Conservation (phyloP, 2,329 filamentous ascomycete genomes). For the Orbilia javanica region DNA sequence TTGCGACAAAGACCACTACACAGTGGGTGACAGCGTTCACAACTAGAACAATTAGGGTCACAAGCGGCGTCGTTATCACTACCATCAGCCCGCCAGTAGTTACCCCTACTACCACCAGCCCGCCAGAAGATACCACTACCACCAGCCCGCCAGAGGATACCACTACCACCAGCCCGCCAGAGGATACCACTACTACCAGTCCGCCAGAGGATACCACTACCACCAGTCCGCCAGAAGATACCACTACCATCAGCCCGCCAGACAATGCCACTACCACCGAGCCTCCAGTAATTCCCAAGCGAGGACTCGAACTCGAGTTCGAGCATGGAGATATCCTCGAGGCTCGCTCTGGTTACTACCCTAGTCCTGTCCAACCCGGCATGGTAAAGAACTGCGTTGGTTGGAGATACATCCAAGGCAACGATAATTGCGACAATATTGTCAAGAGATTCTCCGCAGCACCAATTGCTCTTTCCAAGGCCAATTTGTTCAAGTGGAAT, state of each 20-base stretch:
- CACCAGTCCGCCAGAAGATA: too few species aligned
- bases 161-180: too few species aligned
- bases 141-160: too few species aligned
- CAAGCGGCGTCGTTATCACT: background rate
- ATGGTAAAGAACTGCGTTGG: constrained; percentile 23
- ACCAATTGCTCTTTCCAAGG: constrained; percentile 11
- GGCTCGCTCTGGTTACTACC: background rate
- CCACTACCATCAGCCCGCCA: background rate
- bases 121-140: too few species aligned
- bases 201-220: too few species aligned
- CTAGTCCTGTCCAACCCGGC: background rate
- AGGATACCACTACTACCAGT: too few species aligned
- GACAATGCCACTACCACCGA: too few species aligned
- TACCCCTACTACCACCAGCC: too few species aligned
- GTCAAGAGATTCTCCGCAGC: constrained; percentile 22
- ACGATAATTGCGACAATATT: constrained; percentile 15
- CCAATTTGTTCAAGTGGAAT: constrained; percentile 35
- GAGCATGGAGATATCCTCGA: background rate
- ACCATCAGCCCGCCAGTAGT: constrained; percentile 4
- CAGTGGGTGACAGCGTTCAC: constrained; percentile 5
- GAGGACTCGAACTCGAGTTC: background rate
- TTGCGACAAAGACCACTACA: background rate
- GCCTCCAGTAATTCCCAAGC: background rate
- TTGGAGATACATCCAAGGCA: constrained; percentile 32
- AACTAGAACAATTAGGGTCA: background rate